Evolutionary conservation across 179 eudicot genomes (phyloP), one percentile per base, ranked within the genome.

Genomic region (Patellifolia procumbens): DNA sequence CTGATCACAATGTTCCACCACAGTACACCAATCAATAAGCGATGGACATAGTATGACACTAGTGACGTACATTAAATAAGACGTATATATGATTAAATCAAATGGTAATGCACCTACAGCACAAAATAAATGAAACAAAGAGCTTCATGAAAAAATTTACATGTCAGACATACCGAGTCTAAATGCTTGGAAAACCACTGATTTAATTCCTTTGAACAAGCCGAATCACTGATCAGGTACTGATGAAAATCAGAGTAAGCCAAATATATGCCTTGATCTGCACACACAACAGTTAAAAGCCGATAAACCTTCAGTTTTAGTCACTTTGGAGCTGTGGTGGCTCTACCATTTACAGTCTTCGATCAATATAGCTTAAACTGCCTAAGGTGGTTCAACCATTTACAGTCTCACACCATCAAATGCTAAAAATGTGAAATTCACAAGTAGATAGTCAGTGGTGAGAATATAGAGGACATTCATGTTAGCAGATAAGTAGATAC

Each of bases 181-280:
- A 95, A 85, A 83, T 93, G 97, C 84, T 93, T 91, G 74, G 84
- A 59, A 87, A 95, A 95, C 99, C 99, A 95, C 78, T 93, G 91
- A 83, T 89, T 90, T 72, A 93, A 78, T 87, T 93, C 97, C 88
- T 91, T 93, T 79, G 90, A 86, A 83, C 85, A 90, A 68, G 94
- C 83, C 39, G 98, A 88, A 83, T 93, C 98, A 74, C 73, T 91
- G 60, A 89, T 83, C 80, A 93, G 85, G 79, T 90, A 95, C 52
- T 90, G 90, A 83, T 90, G 94, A 78, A 93, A 95, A 82, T 95
- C 96, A 74, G 97, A 87, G 81, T 95, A 95, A 71, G 94, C 92
- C 85, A 93, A 81, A 85, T 91, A 95, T 80, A 95, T 88, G 69
- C 90, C 97, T 75, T 89, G 92, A 74, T 91, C 99, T 93, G 94